Evolutionary conservation across 768 basidiomycete genomes (phyloP).

Genomic region (Wakefieldia striispora): DNA sequence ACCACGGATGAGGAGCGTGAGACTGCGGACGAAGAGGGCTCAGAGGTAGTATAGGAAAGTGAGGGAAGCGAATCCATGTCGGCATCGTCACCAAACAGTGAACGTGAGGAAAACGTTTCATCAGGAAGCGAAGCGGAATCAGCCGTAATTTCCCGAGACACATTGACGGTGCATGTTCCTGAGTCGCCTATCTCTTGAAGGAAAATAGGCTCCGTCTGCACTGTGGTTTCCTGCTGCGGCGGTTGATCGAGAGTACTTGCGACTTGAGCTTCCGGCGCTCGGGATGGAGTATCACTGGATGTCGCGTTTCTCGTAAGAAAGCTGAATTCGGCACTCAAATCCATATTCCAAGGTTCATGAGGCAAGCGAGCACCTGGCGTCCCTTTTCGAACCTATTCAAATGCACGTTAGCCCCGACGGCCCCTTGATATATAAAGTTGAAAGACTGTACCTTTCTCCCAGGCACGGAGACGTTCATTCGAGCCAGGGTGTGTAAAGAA

Average conservation of each 20-base stretch:
- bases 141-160: slow-evolving; percentile 6
- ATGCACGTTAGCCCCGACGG: background rate
- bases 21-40: slow-evolving; percentile 35
- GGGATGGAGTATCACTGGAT: background rate
- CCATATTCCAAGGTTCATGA: slow-evolving; percentile 41
- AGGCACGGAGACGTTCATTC: slow-evolving; percentile 34
- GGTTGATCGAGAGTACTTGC: background rate
- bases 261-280: background rate
- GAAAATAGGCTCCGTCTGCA: background rate
- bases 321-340: slow-evolving; percentile 17
- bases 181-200: background rate
- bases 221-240: background rate
- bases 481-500: slow-evolving; percentile 38
- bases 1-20: slow-evolving; percentile 44
- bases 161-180: slow-evolving; percentile 8
- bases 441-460: slow-evolving; percentile 33
- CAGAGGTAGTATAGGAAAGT: slow-evolving; percentile 32
- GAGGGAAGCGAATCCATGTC: slow-evolving; percentile 34
- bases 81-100: slow-evolving; percentile 23
- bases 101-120: slow-evolving; percentile 23
- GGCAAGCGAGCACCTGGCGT: slow-evolving; percentile 42
- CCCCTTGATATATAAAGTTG: background rate
- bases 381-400: slow-evolving; percentile 38
- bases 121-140: slow-evolving; percentile 10
- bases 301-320: slow-evolving; percentile 2